Evolutionary conservation across 2,329 filamentous ascomycete genomes (phyloP), one percentile per base, ranked within the genome.

Genomic region (Volutella citrinella): DNA sequence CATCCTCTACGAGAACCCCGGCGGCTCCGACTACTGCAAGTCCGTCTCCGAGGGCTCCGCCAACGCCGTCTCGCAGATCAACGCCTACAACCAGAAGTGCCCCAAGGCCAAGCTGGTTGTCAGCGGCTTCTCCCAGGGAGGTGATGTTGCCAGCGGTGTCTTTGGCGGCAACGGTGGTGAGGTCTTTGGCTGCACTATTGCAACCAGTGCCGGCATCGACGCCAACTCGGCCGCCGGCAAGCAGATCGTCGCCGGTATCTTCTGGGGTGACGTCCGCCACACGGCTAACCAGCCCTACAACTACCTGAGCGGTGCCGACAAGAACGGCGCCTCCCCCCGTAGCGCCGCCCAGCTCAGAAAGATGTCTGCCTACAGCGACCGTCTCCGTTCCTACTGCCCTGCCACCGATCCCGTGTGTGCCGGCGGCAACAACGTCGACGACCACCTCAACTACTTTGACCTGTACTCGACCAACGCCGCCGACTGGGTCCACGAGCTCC

Each of bases 81-180:
- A 51, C 7, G 58, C 55, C 0, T 69, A 68, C 45, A 57, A 57
- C 45, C 46, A 58, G 43, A 49, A 51, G n/a, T 70, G 65, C 36
- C 65, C 66, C 12, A 40, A 63, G 22, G 39, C 62, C 14, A 64
- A 60, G 39, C 55, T 69, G 10, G 62, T 68, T 7, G 32, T 69
- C 19, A 62, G 59, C 38, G 65, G 66, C 0, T 69, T 65, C 42
- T 64, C 60, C 3, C 60, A 69, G 38, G 66, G 65, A 27, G 58
- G 52, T 3, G 61, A 66, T 3, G 53, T 69, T 10, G 42, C 61
- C 54, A 60, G 26, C 16, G 63, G 63, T 38, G 51, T 65, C 17
- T 42, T 64, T 6, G 57, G 55, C 23, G 56, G 56, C 9, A 57
- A 57, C 10, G 60, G 59, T 14, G 61, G 61, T 13, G 50, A 42